Conservation (phyloP, 2,329 filamentous ascomycete species). For the Plectosphaerella sp. region DNA sequence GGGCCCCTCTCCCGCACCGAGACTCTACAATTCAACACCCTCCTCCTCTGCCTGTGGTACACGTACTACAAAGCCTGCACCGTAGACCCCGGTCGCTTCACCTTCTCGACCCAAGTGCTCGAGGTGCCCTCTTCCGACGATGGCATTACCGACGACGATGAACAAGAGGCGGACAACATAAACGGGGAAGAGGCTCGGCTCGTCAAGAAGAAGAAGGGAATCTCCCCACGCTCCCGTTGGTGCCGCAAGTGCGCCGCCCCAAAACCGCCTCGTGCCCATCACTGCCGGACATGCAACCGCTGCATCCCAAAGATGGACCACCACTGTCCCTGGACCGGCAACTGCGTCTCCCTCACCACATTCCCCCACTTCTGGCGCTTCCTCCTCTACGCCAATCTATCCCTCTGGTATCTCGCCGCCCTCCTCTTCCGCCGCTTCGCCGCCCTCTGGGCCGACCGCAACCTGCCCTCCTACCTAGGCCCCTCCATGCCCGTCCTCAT, state of each 20-base stretch:
- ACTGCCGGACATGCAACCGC: conserved; percentile 71
- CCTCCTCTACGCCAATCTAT: conserved; percentile 61
- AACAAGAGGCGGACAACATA: conserved; percentile 17
- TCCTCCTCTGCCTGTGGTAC: conserved; percentile 61
- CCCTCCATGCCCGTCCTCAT: conserved; percentile 56
- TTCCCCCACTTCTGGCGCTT: conserved; percentile 82
- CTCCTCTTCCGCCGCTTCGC: conserved; percentile 57
- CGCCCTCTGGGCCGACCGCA: conserved; percentile 59
- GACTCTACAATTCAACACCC: conserved; percentile 59
- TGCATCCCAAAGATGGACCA: conserved; percentile 82
- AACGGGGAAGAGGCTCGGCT: background rate
- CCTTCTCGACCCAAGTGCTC: conserved; percentile 32
- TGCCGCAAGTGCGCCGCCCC: conserved; percentile 71
- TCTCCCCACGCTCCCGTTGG: conserved; percentile 41
- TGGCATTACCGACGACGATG: conserved; percentile 7
- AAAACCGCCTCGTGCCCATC: conserved; percentile 75
- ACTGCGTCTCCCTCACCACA: conserved; percentile 78
- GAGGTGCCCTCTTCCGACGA: conserved; percentile 22
- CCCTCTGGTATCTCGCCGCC: conserved; percentile 58
- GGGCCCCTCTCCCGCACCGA: conserved; percentile 56
- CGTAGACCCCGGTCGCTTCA: conserved; percentile 53
- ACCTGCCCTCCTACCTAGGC: conserved; percentile 70
- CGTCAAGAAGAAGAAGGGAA: background rate
- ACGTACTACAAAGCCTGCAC: conserved; percentile 62
- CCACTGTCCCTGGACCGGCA: conserved; percentile 80